Percentiles rank a stretch among this genome's conserved stretches.
phyloP scores from a whole-genome alignment of 768 basidiomycete species.

The Boletellus ananas region DNA sequence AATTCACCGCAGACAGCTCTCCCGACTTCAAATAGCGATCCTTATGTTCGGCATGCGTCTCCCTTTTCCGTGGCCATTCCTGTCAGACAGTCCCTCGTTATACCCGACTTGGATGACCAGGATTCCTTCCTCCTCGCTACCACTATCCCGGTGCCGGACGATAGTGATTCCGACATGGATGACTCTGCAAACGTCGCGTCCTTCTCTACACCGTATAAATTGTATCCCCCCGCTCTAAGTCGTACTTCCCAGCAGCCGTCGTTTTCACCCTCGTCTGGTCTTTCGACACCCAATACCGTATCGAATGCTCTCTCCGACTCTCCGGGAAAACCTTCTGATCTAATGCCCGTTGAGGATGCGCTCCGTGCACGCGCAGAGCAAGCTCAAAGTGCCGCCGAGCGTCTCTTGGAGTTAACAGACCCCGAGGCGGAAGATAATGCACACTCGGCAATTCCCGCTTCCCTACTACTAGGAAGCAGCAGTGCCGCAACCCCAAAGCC shows the following conservation, averaged over 20 bases:
- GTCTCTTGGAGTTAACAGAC: slow-evolving; percentile 82
- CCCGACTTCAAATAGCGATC: slow-evolving; percentile 32
- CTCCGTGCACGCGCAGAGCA: slow-evolving; percentile 85
- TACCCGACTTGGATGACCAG: slow-evolving; percentile 44
- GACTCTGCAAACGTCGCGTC: slow-evolving; percentile 61
- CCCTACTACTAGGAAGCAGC: slow-evolving; percentile 45
- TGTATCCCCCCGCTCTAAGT: slow-evolving; percentile 39
- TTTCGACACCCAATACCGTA: slow-evolving; percentile 45
- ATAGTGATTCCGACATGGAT: slow-evolving; percentile 64
- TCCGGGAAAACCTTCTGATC: slow-evolving; percentile 38
- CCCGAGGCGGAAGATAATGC: slow-evolving; percentile 60
- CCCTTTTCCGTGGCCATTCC: slow-evolving; percentile 28
- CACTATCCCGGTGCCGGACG: slow-evolving; percentile 70
- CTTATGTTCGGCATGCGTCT: slow-evolving; percentile 16
- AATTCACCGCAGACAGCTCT: slow-evolving; percentile 37
- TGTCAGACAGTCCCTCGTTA: slow-evolving; percentile 42
- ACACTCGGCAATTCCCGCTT: slow-evolving; percentile 52
- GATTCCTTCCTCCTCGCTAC: slow-evolving; percentile 69
- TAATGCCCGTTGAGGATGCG: slow-evolving; percentile 73
- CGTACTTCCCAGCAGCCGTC: slow-evolving; percentile 44
- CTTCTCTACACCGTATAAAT: slow-evolving; percentile 65
- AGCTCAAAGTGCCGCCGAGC: slow-evolving; percentile 88
- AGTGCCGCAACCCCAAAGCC: slow-evolving; percentile 38
- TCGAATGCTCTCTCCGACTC: slow-evolving; percentile 65
- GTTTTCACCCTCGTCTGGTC: slow-evolving; percentile 50